A percentile compares a stretch with the other conserved stretches of the same genome.
Evolutionary conservation across 495 filamentous ascomycete species (phyloP).

Genomic region (Talaromyces adpressus): DNA sequence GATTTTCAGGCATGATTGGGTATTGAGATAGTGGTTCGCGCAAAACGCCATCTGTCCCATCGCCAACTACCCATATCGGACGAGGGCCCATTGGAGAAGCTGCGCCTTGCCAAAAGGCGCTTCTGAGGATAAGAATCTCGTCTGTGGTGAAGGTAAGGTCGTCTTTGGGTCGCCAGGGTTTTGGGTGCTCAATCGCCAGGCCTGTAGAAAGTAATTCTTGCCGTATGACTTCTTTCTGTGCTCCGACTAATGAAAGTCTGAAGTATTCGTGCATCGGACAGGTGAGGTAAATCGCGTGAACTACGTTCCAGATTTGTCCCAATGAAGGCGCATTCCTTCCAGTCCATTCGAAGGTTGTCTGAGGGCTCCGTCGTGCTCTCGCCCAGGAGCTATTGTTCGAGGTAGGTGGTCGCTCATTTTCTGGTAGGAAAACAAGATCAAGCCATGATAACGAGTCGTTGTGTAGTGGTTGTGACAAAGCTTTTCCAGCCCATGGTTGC

Average conservation of each 20-base stretch:
- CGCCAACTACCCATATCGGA: conserved; percentile 47
- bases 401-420: conserved; percentile 20
- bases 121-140: conserved; percentile 33
- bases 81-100: conserved; percentile 57
- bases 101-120: conserved; percentile 64
- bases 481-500: conserved; percentile 17
- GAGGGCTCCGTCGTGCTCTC: conserved; percentile 30
- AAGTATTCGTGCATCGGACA: conserved; percentile 47
- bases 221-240: conserved; percentile 29
- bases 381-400: conserved; percentile 43
- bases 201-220: conserved; percentile 46
- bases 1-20: conserved; percentile 47
- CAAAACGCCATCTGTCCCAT: conserved; percentile 30
- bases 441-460: conserved; percentile 23
- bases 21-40: conserved; percentile 29
- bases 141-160: conserved; percentile 3
- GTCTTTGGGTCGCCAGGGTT: conserved; percentile 11
- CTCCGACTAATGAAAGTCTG: conserved; percentile 38
- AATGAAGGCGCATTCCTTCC: conserved; percentile 34
- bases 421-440: conserved; percentile 19
- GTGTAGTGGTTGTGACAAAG: conserved; percentile 26
- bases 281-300: conserved; percentile 52
- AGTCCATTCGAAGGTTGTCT: conserved; percentile 33
- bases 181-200: conserved; percentile 44
- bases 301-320: conserved; percentile 54